These are phyloP conservation scores for Sporothrix brasiliensis DNA, from an alignment of 2,329 filamentous ascomycete genomes.

Conservation along the genomic window DNA sequence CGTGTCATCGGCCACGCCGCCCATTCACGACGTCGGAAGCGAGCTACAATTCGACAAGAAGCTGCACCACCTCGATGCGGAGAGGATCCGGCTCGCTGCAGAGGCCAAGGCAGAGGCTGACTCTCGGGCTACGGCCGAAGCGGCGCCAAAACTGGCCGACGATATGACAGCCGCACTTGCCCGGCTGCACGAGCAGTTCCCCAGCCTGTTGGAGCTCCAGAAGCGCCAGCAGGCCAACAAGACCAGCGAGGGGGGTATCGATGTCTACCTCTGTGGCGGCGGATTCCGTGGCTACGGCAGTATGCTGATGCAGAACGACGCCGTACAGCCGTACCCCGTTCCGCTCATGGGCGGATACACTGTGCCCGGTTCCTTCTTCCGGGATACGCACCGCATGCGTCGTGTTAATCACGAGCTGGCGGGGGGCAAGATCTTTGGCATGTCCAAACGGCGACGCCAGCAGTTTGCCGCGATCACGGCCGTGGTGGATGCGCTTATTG, in stretches of 20 bases:
- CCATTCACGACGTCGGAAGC: not conserved
- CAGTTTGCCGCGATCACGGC: conserved; percentile 85
- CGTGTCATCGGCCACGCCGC: not conserved
- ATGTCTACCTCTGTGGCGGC: conserved; percentile 84
- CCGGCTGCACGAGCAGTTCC: conserved; percentile 53
- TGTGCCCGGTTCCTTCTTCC: conserved; percentile 64
- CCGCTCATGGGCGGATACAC: conserved; percentile 79
- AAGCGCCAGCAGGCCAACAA: conserved; percentile 44
- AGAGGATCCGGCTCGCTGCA: conserved; percentile 3
- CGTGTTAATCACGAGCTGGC: conserved; percentile 53
- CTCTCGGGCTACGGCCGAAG: conserved; percentile 47
- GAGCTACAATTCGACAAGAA: not conserved
- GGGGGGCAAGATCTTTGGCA: conserved; percentile 67
- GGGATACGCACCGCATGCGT: conserved; percentile 55
- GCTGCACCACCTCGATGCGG: not conserved
- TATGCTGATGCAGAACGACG: conserved; percentile 78
- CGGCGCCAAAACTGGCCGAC: conserved; percentile 58
- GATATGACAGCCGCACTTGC: conserved; percentile 65
- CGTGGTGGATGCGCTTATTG: conserved; percentile 73
- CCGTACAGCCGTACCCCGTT: conserved; percentile 77
- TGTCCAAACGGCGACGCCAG: conserved; percentile 75
- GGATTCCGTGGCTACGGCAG: conserved; percentile 91
- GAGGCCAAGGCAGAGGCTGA: conserved; percentile 42
- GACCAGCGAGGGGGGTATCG: conserved; percentile 51
- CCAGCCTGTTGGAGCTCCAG: conserved; percentile 48